These are phyloP conservation scores for Calonectria honghensis DNA, from an alignment of 2,329 filamentous ascomycete genomes.

Conservation along the genomic window DNA sequence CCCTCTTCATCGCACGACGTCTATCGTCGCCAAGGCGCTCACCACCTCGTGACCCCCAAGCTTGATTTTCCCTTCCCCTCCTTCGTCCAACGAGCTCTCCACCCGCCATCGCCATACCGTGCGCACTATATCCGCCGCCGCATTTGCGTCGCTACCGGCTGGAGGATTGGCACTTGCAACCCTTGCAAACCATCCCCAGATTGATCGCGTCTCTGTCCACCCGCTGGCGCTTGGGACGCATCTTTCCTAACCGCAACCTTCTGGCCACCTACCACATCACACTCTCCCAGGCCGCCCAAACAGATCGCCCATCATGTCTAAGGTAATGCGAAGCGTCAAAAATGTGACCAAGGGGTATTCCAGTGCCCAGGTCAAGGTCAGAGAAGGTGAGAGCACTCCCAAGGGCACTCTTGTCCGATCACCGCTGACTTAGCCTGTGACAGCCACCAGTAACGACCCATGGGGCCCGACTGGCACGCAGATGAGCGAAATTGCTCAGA, in stretches of 20 bases:
- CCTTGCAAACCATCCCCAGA: conserved; percentile 36
- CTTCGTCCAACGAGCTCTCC: conserved; percentile 42
- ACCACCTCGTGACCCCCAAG: conserved; percentile 49
- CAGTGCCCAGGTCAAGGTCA: conserved; percentile 96
- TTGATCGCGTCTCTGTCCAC: conserved; percentile 46
- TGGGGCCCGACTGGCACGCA: conserved; percentile 99
- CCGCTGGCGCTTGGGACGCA: conserved; percentile 49
- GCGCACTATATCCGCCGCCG: conserved; percentile 47
- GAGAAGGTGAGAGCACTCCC: conserved; percentile 82
- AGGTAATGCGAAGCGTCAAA: conserved; percentile 97
- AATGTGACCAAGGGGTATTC: conserved; percentile 99
- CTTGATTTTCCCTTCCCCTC: conserved; percentile 51
- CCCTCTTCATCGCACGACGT: conserved; percentile 43
- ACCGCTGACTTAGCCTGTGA: conserved; percentile 48
- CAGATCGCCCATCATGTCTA: conserved; percentile 82
- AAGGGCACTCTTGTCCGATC: conserved; percentile 17
- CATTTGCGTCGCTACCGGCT: conserved; percentile 40
- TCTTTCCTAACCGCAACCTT: conserved; percentile 33
- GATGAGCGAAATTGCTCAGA: conserved; percentile 98
- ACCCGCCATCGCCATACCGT: conserved; percentile 42
- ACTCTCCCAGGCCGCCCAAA: conserved; percentile 32
- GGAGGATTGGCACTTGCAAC: conserved; percentile 28
- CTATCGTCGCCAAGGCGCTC: conserved; percentile 40
- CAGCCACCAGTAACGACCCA: conserved; percentile 98
- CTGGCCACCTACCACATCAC: conserved; percentile 28